Percentiles rank a stretch among this genome's conserved stretches.
Conservation (phyloP, 73 alveolate species). For the Tetrahymena elliotti region DNA sequence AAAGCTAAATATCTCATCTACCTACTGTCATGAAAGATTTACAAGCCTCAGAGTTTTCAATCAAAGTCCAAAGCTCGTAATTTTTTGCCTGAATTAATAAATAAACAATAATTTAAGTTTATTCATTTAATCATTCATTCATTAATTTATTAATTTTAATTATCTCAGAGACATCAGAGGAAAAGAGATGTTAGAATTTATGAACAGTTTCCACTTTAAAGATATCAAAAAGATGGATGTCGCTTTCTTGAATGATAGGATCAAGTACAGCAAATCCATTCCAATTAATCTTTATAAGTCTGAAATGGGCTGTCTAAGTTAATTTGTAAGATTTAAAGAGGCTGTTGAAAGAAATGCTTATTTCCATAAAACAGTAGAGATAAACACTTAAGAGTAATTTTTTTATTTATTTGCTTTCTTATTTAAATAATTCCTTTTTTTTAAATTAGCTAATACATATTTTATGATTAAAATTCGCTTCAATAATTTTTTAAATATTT, state of each 20-base stretch:
- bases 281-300: background rate
- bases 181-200: background rate
- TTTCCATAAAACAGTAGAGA: background rate
- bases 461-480: no score
- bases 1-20: background rate
- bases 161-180: background rate
- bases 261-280: background rate
- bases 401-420: background rate
- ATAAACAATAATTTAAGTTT: no score
- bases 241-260: background rate
- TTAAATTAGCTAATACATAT: no score
- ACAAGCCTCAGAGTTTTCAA: background rate
- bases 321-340: background rate
- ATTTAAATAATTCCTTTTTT: no score
- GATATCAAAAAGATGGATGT: background rate
- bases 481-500: no score
- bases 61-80: background rate
- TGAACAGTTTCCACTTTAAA: background rate
- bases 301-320: background rate
- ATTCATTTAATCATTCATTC: no score
- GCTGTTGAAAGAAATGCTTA: background rate
- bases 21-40: background rate
- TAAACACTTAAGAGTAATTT: background rate
- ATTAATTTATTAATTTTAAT: background rate
- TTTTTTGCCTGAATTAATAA: no score